Base-by-base conservation (phyloP, 2,329 filamentous ascomycete genomes). In the Xylaria sp. region DNA sequence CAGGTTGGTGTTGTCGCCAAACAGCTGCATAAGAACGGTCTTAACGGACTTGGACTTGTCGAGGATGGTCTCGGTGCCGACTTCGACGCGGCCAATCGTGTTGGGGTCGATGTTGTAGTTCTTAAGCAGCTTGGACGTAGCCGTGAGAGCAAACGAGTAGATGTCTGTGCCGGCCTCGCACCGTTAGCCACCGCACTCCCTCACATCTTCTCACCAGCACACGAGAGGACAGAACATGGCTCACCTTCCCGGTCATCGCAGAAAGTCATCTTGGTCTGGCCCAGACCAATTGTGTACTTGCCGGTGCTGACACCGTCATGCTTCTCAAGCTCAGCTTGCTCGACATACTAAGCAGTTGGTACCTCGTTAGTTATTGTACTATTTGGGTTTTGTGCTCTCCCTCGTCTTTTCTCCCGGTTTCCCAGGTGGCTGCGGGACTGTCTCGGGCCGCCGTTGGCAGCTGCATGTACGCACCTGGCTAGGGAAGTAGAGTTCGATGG, bases 21-120 rank as follows among this genome's bases (percentile, higher is more conserved):
- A 94, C 53, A 95, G 86, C 85, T 94, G 92, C 92, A 95, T 95
- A 72, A 95, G 84, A 70, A 95, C 91, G 34, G 91, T 91, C 87
- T 95, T 95, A 84, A 94, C 92, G 53, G 92, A 94, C 87, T 95
- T 95, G 79, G 92, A 94, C 86, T 95, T 95, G 87, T 95, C 92
- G 77, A 95, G 85, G 65, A 95, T 85, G 72, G 92, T 95, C 86
- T 95, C 92, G 63, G 92, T 95, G 77, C 92, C 92, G 76, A 95
- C 92, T 84, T 95, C 92, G 77, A 95, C 86, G 76, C 92, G 91
- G 74, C 92, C 92, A 78, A 95, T 89, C 71, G 89, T 89, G 81
- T 91, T 90, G 77, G 89, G 82, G 81, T 96, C 92, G 82, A 96
- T 90, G 77, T 90, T 89, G 87, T 95, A 94, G 81, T 95, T 95